Conservation (phyloP, 1,139 yeast species). For the Debaryomyces sp. region DNA sequence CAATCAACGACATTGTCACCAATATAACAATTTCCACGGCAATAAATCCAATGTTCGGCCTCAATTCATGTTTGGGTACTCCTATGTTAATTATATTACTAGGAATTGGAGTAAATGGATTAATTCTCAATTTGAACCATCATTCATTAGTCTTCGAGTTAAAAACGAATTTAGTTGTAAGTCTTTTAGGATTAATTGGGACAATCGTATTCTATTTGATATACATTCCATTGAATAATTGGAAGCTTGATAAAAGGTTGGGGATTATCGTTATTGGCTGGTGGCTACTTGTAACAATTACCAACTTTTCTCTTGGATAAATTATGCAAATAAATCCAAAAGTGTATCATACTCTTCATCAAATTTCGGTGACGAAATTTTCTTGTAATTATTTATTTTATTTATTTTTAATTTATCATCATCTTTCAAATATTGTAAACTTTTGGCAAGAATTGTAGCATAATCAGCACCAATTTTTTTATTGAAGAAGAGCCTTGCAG, state of each 20-base stretch:
- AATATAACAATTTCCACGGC: slow-evolving; percentile 39
- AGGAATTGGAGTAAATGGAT: slow-evolving; percentile 45
- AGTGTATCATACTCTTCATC: slow-evolving; percentile 2
- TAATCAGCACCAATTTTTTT: neutral
- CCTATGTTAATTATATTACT: slow-evolving; percentile 40
- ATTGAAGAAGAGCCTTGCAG: slow-evolving; percentile 1
- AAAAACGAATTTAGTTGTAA: slow-evolving; percentile 26
- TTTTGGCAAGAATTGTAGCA: neutral
- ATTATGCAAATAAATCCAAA: slow-evolving; percentile 3
- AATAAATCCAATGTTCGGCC: slow-evolving; percentile 39
- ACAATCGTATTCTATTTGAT: slow-evolving; percentile 27
- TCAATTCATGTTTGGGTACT: slow-evolving; percentile 47
- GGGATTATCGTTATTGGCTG: slow-evolving; percentile 27
- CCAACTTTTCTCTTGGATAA: slow-evolving; percentile 19
- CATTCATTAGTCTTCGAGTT: slow-evolving; percentile 28
- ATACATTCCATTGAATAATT: slow-evolving; percentile 36
- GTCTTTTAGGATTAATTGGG: slow-evolving; percentile 29
- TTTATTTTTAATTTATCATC: slow-evolving; percentile 3
- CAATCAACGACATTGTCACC: slow-evolving; percentile 45
- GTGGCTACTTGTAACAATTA: slow-evolving; percentile 23
- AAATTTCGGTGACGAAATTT: neutral
- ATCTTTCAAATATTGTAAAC: neutral
- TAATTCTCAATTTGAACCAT: slow-evolving; percentile 16
- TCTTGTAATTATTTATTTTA: neutral
- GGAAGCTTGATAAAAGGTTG: slow-evolving; percentile 36